Conservation (phyloP, 805 yeast genomes). For the Metschnikowia rubicola region DNA sequence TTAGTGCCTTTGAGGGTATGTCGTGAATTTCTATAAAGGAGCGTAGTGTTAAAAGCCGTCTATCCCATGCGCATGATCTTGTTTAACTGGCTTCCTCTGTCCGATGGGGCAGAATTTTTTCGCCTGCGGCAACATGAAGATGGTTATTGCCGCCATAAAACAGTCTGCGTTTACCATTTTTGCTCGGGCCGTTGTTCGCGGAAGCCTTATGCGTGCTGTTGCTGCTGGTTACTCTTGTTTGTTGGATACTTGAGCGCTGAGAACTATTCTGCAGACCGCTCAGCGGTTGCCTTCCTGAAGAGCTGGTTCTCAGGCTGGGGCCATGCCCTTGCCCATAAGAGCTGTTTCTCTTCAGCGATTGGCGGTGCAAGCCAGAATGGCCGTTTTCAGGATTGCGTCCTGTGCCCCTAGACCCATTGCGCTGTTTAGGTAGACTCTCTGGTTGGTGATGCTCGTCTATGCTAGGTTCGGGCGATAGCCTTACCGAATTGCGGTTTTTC, state of each 20-base stretch:
- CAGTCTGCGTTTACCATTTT: constrained; percentile 29
- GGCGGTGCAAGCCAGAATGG: constrained; percentile 3
- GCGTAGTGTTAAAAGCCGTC: background rate
- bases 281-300: constrained; percentile 7
- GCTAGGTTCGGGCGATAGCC: constrained; percentile 21
- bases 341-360: constrained; percentile 6
- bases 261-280: constrained; percentile 7
- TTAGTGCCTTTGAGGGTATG: constrained; percentile 27
- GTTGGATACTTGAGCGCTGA: constrained; percentile 1
- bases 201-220: constrained; percentile 5
- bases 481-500: constrained; percentile 33
- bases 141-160: constrained; percentile 26
- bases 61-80: background rate
- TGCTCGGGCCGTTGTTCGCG: constrained; percentile 11
- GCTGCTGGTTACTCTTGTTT: constrained; percentile 1
- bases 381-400: constrained; percentile 3
- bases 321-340: constrained; percentile 3
- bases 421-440: constrained; percentile 6
- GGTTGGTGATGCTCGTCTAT: constrained; percentile 20
- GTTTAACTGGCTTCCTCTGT: constrained; percentile 1
- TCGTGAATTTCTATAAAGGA: constrained; percentile 1
- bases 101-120: background rate
- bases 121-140: constrained; percentile 9
- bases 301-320: constrained; percentile 1
- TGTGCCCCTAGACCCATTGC: constrained; percentile 2